Evolutionary conservation across 2,329 filamentous ascomycete genomes (phyloP).

Genomic region (Xylaria sp.): DNA sequence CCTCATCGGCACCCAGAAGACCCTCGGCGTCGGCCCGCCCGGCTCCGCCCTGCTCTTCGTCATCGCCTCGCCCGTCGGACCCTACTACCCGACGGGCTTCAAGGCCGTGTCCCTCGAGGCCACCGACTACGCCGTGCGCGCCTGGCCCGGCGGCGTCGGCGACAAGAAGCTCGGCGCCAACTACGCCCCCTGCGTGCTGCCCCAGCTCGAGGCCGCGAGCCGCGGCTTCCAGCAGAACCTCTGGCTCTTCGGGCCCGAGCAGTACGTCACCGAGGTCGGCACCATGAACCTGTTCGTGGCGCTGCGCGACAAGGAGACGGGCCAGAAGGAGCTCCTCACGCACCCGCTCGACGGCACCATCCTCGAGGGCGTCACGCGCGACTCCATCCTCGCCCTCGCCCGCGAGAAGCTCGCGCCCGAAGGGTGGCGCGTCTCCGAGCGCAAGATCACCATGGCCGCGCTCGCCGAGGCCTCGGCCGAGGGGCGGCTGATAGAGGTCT

Average conservation of each 20-base stretch:
- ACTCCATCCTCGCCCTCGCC: conserved; percentile 88
- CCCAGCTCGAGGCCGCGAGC: conserved; percentile 89
- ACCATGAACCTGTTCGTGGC: conserved; percentile 99
- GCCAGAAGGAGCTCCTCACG: conserved; percentile 92
- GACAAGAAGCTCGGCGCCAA: conserved; percentile 99
- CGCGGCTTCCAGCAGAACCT: conserved; percentile 98
- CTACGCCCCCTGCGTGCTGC: conserved; percentile 99
- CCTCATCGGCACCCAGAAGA: conserved; percentile 96
- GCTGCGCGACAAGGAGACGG: conserved; percentile 85
- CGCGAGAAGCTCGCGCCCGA: conserved; percentile 83
- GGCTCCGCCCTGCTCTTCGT: conserved; percentile 92
- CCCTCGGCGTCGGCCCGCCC: conserved; percentile 91
- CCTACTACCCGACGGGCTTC: conserved; percentile 98
- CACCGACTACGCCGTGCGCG: conserved; percentile 94
- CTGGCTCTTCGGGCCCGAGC: conserved; percentile 95
- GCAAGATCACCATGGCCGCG: conserved; percentile 92
- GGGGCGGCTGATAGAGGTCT: conserved; percentile 89
- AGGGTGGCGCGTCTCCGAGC: conserved; percentile 89
- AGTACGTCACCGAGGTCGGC: conserved; percentile 95
- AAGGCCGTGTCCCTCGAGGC: conserved; percentile 96
- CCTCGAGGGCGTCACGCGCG: conserved; percentile 91
- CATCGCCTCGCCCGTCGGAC: conserved; percentile 95
- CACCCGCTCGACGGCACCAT: conserved; percentile 97
- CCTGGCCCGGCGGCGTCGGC: conserved; percentile 96
- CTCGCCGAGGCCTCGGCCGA: conserved; percentile 83